A percentile compares a stretch with the other conserved stretches of the same genome.
Conservation (phyloP, 2,329 filamentous ascomycete genomes). For the Cladophialophora bantiana region DNA sequence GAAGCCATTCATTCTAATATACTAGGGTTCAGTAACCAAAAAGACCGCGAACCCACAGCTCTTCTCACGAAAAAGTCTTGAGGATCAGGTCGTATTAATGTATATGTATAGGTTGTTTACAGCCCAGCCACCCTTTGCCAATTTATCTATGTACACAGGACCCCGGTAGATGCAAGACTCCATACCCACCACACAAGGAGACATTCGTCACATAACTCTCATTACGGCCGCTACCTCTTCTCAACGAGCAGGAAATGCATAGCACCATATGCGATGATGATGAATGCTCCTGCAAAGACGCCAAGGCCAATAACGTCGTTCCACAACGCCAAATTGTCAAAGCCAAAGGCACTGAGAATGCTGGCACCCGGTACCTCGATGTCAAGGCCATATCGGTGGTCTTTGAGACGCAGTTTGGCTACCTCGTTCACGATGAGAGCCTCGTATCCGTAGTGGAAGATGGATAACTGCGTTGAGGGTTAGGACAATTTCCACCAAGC, state of each 20-base stretch:
- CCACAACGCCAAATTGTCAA: constrained; percentile 87
- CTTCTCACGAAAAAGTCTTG: background rate
- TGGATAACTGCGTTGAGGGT: constrained; percentile 69
- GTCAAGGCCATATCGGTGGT: constrained; percentile 94
- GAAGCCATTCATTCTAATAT: background rate
- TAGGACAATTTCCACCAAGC: constrained; percentile 38
- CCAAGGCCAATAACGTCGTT: constrained; percentile 80
- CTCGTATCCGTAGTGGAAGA: constrained; percentile 98
- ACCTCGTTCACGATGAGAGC: constrained; percentile 97
- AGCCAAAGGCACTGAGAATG: constrained; percentile 93
- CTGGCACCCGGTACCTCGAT: constrained; percentile 95
- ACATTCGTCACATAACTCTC: constrained; percentile 8
- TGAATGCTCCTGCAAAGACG: constrained; percentile 81
- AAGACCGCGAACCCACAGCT: background rate
- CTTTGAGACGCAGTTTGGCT: constrained; percentile 82
- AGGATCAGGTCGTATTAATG: constrained; percentile 1
- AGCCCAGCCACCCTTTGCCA: background rate
- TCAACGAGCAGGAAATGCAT: constrained; percentile 96
- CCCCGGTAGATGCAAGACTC: constrained; percentile 1
- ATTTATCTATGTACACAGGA: background rate
- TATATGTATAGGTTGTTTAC: constrained; percentile 5
- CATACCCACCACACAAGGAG: background rate
- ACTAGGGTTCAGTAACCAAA: background rate
- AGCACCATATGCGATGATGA: constrained; percentile 84
- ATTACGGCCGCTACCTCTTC: constrained; percentile 65